Conservation (phyloP, 1,284 basidiomycete species). For the Sanghuangporus sanghuang region DNA sequence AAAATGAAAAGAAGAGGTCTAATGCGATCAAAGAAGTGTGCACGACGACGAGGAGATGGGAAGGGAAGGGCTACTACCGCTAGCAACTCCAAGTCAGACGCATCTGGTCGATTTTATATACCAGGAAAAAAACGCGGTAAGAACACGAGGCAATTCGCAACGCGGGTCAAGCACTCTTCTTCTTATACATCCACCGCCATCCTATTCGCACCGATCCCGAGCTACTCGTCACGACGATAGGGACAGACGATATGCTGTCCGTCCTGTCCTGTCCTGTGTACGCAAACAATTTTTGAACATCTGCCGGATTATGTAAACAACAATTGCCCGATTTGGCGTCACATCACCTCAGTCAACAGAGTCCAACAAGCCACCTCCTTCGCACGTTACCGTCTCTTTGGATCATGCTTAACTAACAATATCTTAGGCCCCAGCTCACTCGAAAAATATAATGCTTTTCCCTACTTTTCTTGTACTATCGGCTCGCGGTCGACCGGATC, state of each 20-base stretch:
- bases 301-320: neutral
- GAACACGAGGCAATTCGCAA: neutral
- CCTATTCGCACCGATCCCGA: neutral
- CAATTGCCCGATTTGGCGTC: too few relatives aligned
- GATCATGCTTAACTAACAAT: neutral
- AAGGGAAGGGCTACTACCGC: neutral
- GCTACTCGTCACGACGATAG: neutral
- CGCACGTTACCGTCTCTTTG: neutral
- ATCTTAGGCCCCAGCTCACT: neutral
- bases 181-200: neutral
- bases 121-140: neutral
- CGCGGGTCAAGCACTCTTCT: neutral
- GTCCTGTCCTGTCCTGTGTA: too few relatives aligned
- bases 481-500: too few relatives aligned
- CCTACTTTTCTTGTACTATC: neutral
- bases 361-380: neutral
- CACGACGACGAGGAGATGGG: too few relatives aligned
- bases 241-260: neutral
- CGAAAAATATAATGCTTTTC: neutral
- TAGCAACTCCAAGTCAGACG: neutral
- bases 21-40: neutral
- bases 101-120: neutral
- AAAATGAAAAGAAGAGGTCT: neutral
- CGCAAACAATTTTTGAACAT: too few relatives aligned
- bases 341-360: neutral